These are phyloP conservation scores for Ascochyta clinopodiicola DNA, from an alignment of 2,329 filamentous ascomycete genomes.

Conservation along the genomic window DNA sequence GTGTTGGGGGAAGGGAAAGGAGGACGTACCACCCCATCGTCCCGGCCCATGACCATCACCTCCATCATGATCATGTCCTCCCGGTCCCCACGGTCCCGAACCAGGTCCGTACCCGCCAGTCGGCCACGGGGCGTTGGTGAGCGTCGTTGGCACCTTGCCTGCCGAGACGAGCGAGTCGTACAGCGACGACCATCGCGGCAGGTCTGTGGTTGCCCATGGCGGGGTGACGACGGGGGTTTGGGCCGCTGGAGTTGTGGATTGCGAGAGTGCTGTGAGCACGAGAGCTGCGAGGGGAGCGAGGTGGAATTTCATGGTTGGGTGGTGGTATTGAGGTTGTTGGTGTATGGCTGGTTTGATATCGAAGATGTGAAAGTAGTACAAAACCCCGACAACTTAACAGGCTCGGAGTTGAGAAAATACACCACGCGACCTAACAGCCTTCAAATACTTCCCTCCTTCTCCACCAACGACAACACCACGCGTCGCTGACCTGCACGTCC, in stretches of 20 bases:
- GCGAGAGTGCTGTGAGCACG: neutral
- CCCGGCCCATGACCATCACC: conserved; percentile 19
- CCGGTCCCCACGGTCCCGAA: conserved; percentile 27
- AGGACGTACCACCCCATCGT: conserved; percentile 31
- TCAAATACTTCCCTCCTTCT: conserved; percentile 2
- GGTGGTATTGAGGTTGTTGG: neutral
- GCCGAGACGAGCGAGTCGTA: conserved; percentile 36
- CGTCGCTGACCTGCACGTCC: conserved; percentile 9
- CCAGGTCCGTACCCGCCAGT: conserved; percentile 33
- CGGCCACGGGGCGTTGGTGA: conserved; percentile 33
- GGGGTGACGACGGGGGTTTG: conserved; percentile 13
- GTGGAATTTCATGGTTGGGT: conserved; percentile 8
- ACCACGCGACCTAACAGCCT: conserved; percentile 2
- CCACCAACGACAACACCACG: neutral
- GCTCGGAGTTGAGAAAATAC: neutral
- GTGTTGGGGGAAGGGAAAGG: neutral
- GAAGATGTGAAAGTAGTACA: no score
- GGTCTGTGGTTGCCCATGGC: conserved; percentile 31
- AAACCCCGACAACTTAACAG: neutral
- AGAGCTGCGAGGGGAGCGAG: conserved; percentile 13
- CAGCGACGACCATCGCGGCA: conserved; percentile 32
- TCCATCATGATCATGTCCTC: conserved; percentile 1
- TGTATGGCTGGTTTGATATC: neutral
- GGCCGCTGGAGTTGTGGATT: conserved; percentile 4
- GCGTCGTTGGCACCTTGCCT: conserved; percentile 34